phyloP scores from a whole-genome alignment of 257 asterid genomes.

The Solanum pinnatisectum region DNA sequence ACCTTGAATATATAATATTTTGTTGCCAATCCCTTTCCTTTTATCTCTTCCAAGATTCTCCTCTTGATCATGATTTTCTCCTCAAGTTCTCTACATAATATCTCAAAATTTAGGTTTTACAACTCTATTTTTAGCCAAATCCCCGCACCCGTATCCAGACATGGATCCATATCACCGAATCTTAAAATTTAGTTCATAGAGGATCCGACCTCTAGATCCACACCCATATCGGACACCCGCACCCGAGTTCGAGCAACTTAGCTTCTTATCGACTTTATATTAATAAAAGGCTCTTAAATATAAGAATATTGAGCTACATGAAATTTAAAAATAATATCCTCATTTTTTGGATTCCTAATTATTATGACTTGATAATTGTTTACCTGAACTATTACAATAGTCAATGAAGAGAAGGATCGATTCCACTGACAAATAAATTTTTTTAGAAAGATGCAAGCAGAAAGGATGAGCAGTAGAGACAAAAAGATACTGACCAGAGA shows the following conservation, averaged over 20 bases:
- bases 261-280: not conserved
- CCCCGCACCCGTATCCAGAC: not conserved
- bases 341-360: not conserved
- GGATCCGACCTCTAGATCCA: not conserved
- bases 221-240: not conserved
- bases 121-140: not conserved
- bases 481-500: conserved; percentile 56
- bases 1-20: not conserved
- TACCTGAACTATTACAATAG: not conserved
- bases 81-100: not conserved
- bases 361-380: not conserved
- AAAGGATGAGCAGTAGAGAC: not conserved
- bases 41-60: not conserved
- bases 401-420: not conserved
- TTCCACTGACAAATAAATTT: not conserved
- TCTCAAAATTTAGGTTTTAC: not conserved
- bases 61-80: not conserved
- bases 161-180: not conserved
- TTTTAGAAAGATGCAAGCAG: not conserved
- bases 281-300: not conserved
- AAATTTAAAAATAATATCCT: not conserved
- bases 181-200: not conserved
- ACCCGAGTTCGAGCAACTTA: not conserved
- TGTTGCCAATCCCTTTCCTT: not conserved
- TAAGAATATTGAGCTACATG: not conserved